These are phyloP conservation scores for Solanum pennellii DNA, from an alignment of 257 asterid genomes.

Conservation along the genomic window DNA sequence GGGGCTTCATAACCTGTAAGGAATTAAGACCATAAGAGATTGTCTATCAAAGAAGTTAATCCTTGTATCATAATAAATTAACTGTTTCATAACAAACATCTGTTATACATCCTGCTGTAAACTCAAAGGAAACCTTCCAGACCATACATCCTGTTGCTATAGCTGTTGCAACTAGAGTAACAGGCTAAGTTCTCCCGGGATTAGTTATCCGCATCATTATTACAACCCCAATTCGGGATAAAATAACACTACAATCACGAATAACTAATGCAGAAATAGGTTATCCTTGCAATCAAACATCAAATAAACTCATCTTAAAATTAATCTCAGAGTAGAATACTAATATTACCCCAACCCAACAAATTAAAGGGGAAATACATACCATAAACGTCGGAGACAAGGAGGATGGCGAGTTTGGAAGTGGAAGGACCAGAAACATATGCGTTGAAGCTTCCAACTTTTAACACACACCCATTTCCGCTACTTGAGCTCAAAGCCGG, in stretches of 20 bases:
- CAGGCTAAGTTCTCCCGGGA: not conserved
- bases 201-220: too few relatives aligned
- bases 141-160: not conserved
- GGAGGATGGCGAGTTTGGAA: constrained; percentile 39
- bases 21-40: not conserved
- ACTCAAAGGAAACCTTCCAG: not conserved
- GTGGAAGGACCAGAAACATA: constrained; percentile 30
- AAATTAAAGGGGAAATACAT: not conserved
- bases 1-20: not conserved
- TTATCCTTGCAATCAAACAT: not conserved
- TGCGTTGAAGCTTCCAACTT: constrained; percentile 35
- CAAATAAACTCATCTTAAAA: not conserved
- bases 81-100: not conserved
- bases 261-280: not conserved
- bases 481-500: constrained; percentile 34
- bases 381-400: constrained; percentile 46
- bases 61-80: not conserved
- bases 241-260: not conserved
- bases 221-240: not conserved
- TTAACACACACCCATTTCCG: constrained; percentile 31
- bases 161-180: not conserved
- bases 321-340: not conserved
- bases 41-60: not conserved
- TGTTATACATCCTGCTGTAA: not conserved
- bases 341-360: not conserved